Evolutionary conservation across 192 early-diverging fungal species (phyloP).

Genomic region (Gamsiella multidivaricata): DNA sequence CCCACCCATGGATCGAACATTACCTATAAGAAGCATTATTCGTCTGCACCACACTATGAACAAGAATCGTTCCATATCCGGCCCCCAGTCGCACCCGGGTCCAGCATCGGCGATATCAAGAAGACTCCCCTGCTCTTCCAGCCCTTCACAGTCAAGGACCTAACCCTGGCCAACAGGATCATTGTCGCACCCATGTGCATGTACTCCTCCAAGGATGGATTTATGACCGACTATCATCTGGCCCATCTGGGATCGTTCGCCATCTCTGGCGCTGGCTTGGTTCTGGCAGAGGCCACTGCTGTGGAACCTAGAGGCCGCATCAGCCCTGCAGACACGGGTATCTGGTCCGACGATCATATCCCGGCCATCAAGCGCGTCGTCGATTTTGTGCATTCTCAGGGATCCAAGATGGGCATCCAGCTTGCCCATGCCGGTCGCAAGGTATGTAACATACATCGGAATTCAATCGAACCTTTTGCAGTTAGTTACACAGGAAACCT

Average conservation of each 20-base stretch:
- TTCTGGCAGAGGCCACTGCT: constrained; percentile 83
- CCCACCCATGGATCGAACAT: constrained; percentile 1
- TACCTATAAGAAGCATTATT: background rate
- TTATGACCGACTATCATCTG: constrained; percentile 72
- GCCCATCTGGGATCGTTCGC: constrained; percentile 80
- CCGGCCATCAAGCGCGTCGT: constrained; percentile 67
- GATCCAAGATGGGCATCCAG: constrained; percentile 76
- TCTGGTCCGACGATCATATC: constrained; percentile 89
- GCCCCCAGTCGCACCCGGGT: constrained; percentile 12
- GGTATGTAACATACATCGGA: constrained; percentile 28
- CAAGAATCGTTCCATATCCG: constrained; percentile 24
- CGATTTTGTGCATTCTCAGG: constrained; percentile 72
- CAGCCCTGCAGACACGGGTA: constrained; percentile 77
- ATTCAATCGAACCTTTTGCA: background rate
- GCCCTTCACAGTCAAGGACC: constrained; percentile 72
- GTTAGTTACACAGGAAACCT: background rate
- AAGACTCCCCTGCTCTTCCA: constrained; percentile 63
- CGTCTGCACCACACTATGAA: background rate
- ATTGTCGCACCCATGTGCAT: constrained; percentile 87
- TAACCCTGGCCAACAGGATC: constrained; percentile 83
- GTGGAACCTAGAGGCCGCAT: constrained; percentile 84
- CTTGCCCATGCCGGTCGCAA: constrained; percentile 90
- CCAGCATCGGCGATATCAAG: constrained; percentile 1
- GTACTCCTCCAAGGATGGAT: constrained; percentile 74
- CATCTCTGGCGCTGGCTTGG: constrained; percentile 79